Evolutionary conservation across 2,329 filamentous ascomycete genomes (phyloP), one percentile per base, ranked within the genome.

Genomic region (Mariannaea sp.): DNA sequence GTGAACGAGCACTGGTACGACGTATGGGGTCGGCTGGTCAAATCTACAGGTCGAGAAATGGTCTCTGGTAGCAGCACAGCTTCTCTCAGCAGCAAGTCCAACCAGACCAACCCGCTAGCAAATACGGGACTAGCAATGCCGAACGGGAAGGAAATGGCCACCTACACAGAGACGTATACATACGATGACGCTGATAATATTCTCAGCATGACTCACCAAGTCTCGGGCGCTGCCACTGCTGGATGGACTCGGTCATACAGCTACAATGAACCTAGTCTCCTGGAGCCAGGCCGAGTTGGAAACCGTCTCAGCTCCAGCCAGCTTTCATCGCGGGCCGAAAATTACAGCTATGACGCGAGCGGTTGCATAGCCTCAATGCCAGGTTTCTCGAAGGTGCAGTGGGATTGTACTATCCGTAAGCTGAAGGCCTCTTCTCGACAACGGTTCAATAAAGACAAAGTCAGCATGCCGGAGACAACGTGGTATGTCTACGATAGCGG

Each of bases 401-500:
- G 59, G 59, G 33, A 56, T 19, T n/a, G n/a, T n/a, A n/a, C n/a
- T n/a, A n/a, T n/a, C n/a, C 41, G 14, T n/a, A 19, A 40, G 5
- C 16, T 52, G 6, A 29, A 43, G 29, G 20, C 55, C 1, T 13
- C 16, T 5, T 32, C 49, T 1, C 30, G 41, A 1, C 40, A 57
- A 0, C 16, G 4, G 2, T 49, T 56, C 26, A 20, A 13, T 1
- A 10, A 47, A 2, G 35, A 46, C 8, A 10, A 12, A 1, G 5
- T 8, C 5, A 42, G 30, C 1, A 39, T 12, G 2, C 45, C 53
- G 1, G 57, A 61, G 27, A 52, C 35, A 13, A 59, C 59, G 2
- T 58, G 35, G 17, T 59, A 56, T 17, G 51, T 55, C n/a, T 59
- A 61, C 17, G 39, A 58, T n/a, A 9, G 22, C 4, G 10, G 10